Conservation (phyloP, 2,329 filamentous ascomycete species). For the Penicillium glabrum region DNA sequence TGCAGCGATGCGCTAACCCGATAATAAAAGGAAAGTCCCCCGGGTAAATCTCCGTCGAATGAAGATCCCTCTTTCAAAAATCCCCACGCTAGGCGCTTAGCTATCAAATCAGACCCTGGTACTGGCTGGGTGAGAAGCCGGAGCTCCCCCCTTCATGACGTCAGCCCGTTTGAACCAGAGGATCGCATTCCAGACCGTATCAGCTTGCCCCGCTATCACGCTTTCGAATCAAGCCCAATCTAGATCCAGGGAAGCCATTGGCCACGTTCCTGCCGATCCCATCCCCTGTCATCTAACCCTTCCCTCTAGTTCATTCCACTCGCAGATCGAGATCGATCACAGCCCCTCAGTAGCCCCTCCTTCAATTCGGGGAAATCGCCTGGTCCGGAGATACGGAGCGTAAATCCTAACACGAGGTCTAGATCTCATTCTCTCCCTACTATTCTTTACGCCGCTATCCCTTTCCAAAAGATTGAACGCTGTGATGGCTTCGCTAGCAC, state of each 20-base stretch:
- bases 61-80: neutral
- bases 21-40: neutral
- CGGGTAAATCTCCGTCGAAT: neutral
- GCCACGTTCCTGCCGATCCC: neutral
- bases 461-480: neutral
- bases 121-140: conserved; percentile 1
- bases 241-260: neutral
- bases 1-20: neutral
- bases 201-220: neutral
- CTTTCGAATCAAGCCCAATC: neutral
- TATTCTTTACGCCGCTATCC: neutral
- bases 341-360: neutral
- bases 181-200: neutral
- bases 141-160: neutral
- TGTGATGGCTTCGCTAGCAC: neutral
- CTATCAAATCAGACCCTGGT: neutral
- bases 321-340: neutral
- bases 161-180: neutral
- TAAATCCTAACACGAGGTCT: neutral
- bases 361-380: neutral
- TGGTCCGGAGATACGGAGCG: neutral
- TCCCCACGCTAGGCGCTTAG: neutral
- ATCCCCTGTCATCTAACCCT: neutral
- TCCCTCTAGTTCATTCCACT: conserved; percentile 1
- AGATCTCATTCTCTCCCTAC: neutral